Base-by-base conservation (phyloP, 2,329 filamentous ascomycete species). In the Fusarium subtropicale region DNA sequence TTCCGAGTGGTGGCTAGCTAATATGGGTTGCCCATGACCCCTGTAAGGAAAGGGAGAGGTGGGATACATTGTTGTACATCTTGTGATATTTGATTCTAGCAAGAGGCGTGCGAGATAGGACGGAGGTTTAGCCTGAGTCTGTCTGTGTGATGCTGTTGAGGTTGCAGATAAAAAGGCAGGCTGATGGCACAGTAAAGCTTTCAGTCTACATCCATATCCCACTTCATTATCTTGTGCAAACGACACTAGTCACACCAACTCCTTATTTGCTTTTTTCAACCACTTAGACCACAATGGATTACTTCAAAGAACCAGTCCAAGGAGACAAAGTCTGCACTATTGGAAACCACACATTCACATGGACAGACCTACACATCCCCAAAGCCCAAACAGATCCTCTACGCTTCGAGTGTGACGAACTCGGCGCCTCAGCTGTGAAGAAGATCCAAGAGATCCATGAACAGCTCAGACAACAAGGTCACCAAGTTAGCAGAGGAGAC, bases 341-440 rank as follows among this genome's bases (percentile, higher is more conserved):
- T 20, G 61, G 61, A 18, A 64, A 64, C 6, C 38, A 64, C 2
- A 26, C 45, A 1, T 64, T 64, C 11, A 64, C 33, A 30, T 64
- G 61, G 61, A 64, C 61, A 5, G 46, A 58, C 11, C 15, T 64
- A 8, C 61, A 64, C 16, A 51, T 64, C 7, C 39, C 61, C 33
- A 64, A 64, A n/a, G 47, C 52, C 1, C 60, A 64, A 9, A 64
- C 61, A 36, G 61, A 64, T n/a, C 61, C 61, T 46, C 24, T 64
- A 7, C 60, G 61, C 7, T 41, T 64, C 9, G 28, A 59, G 22
- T 64, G 52, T 28, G 61, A 64, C 5, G 30, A 64, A 15, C 61
- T 64, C 3, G 61, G 61, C 4, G 60, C 61, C 11, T 39, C 45
- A 24, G 60, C 61, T 6, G 61, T 64, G 2, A 59, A 30, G 8